phyloP scores from a whole-genome alignment of 2,329 filamentous ascomycete species.

The Fusarium tjaetaba region DNA sequence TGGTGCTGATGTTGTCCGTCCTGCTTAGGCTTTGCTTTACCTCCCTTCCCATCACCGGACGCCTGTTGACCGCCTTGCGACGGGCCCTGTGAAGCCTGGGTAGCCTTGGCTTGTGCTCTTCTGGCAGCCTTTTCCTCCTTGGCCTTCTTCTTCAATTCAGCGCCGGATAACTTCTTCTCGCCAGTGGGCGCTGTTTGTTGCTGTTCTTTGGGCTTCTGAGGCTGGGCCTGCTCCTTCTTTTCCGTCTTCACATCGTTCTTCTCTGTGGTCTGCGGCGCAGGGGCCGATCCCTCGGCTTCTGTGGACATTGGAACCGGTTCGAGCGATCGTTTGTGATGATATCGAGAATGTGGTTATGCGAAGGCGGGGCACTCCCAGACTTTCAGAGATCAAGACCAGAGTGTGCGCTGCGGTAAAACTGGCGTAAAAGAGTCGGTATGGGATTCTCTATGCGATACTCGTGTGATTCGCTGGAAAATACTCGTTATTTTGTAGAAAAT shows the following conservation, averaged over 20 bases:
- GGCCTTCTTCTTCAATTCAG: slow-evolving; percentile 86
- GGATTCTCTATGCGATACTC: not conserved
- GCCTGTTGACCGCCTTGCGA: slow-evolving; percentile 50
- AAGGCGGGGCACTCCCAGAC: slow-evolving; percentile 34
- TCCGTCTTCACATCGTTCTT: slow-evolving; percentile 42
- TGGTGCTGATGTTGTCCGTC: slow-evolving; percentile 50
- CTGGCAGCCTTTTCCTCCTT: slow-evolving; percentile 93
- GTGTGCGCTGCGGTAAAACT: slow-evolving; percentile 5
- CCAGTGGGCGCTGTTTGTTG: slow-evolving; percentile 37
- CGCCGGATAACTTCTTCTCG: slow-evolving; percentile 72
- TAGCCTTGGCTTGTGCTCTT: slow-evolving; percentile 75
- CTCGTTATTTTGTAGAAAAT: not conserved
- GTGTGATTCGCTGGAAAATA: not conserved
- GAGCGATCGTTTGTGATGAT: slow-evolving; percentile 14
- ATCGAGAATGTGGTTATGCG: slow-evolving; percentile 24
- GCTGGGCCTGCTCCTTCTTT: slow-evolving; percentile 39
- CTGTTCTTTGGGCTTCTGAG: slow-evolving; percentile 39
- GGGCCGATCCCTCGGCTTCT: slow-evolving; percentile 46
- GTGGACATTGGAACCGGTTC: slow-evolving; percentile 44
- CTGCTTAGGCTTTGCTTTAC: slow-evolving; percentile 59
- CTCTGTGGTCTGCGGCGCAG: slow-evolving; percentile 40
- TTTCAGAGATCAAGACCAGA: slow-evolving; percentile 9
- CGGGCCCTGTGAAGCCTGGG: slow-evolving; percentile 57
- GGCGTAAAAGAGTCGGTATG: not conserved
- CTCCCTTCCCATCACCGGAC: slow-evolving; percentile 56